Evolutionary conservation across 495 filamentous ascomycete species (phyloP), one percentile per base, ranked within the genome.

Genomic region (Lepidopterella palustris): DNA sequence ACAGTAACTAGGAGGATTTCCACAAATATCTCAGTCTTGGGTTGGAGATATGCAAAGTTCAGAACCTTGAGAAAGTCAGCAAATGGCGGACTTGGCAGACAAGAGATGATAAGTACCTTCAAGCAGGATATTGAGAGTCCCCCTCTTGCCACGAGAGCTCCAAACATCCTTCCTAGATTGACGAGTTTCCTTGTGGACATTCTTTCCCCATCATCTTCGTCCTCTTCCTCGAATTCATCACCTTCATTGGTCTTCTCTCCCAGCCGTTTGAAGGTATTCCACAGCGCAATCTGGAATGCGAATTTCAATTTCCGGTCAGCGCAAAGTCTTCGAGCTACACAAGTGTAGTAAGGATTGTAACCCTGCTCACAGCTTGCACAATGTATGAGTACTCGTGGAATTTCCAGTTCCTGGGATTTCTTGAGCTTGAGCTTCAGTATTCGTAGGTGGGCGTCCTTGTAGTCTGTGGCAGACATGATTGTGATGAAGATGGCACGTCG

Each of bases 281-380:
- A 97, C 1, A 97, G 76, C 20, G 83, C 80, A 64, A 87, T 90
- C 70, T 91, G 88, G 68, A 98, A 96, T 3, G 87, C 84, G 77
- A 88, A 87, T 57, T 82, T 84, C 27, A 95, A 73, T 61, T 84
- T 85, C 53, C 81, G 83, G 35, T 87, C 85, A 26, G 77, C 77
- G 66, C 90, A 90, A 11, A 96, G 74, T 57, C 82, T 84, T 42
- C 83, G 80, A 10, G 92, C 88, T 21, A 98, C 81, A 0, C 96
- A 74, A 0, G 90, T 86, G 68, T 98, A 98, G 74, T 95, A 98
- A 0, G 89, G 90, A 71, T 97, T 98, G 72, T 96, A 92, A 0
- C 73, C 75, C 57, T 86, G 78, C 75, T 97, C 93, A 18, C 85
- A 84, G 61, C 89, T 88, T 13, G 84, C 83, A 70, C 92, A 97